A percentile compares a stretch with the other conserved stretches of the same genome.
Conservation (phyloP, 306 rosid genomes). For the Prunus mongolica region DNA sequence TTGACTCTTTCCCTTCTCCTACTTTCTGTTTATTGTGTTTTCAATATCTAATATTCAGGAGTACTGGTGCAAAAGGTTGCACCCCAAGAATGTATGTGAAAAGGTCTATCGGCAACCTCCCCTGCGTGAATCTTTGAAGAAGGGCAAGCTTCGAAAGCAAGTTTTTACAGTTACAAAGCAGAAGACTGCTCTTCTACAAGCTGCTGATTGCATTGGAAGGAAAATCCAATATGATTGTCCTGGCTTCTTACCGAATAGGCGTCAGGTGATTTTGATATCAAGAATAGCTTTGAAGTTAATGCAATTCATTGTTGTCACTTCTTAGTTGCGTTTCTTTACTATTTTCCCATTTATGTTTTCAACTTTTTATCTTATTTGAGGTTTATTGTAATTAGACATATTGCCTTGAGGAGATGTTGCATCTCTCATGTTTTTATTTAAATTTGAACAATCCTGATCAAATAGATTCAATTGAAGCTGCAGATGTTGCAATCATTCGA, state of each 20-base stretch:
- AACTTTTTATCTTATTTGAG: neutral
- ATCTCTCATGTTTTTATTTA: neutral
- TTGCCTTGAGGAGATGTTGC: neutral
- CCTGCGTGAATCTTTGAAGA: slow-evolving; percentile 79
- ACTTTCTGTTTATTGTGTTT: neutral
- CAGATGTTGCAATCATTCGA: slow-evolving; percentile 3
- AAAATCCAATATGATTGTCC: slow-evolving; percentile 94
- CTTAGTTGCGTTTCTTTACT: neutral
- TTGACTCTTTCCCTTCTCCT: neutral
- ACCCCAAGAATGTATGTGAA: slow-evolving; percentile 93
- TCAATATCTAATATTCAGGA: slow-evolving; percentile 51
- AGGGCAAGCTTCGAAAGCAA: slow-evolving; percentile 73
- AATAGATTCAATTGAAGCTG: slow-evolving; percentile 1
- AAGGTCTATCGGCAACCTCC: slow-evolving; percentile 94
- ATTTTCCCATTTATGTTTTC: neutral
- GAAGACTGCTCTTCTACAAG: slow-evolving; percentile 65
- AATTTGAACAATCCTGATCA: neutral
- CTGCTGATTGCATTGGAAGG: slow-evolving; percentile 80
- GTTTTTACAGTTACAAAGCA: slow-evolving; percentile 71
- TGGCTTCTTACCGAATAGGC: slow-evolving; percentile 80
- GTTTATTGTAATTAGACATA: neutral
- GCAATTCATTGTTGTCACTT: neutral
- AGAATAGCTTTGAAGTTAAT: slow-evolving; percentile 6
- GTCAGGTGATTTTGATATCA: slow-evolving; percentile 61
- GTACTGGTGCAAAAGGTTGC: slow-evolving; percentile 94